Evolutionary conservation across 305 asterid species (phyloP).

Genomic region (Ilex paraguariensis): DNA sequence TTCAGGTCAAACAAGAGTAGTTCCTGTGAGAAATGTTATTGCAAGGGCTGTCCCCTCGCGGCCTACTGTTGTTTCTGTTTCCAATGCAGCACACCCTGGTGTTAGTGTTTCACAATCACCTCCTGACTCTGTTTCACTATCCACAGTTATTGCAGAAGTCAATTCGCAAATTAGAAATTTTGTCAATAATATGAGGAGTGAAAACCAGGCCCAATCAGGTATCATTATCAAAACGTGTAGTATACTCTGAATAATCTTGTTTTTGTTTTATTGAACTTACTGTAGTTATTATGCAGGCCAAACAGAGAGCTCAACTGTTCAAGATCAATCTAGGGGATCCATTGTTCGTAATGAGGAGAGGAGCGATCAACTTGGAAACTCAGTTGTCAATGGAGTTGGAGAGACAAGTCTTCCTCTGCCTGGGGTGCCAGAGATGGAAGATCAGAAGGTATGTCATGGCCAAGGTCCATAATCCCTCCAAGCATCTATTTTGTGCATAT

Average conservation of each 20-base stretch:
- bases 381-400: constrained; percentile 14
- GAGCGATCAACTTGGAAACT: constrained; percentile 18
- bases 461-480: too few relatives aligned
- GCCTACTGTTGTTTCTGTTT: constrained; percentile 33
- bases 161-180: constrained; percentile 28
- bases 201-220: constrained; percentile 37
- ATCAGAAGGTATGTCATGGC: constrained; percentile 29
- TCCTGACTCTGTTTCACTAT: constrained; percentile 27
- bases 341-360: constrained; percentile 23
- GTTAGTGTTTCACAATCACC: constrained; percentile 27
- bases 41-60: constrained; percentile 37
- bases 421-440: constrained; percentile 17
- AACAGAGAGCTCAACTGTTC: constrained; percentile 40
- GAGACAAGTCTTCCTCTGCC: constrained; percentile 18
- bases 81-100: constrained; percentile 36
- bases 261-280: constrained; percentile 4
- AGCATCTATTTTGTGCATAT: too few relatives aligned
- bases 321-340: constrained; percentile 25
- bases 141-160: constrained; percentile 33
- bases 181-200: constrained; percentile 27
- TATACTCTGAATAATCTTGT: not conserved
- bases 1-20: constrained; percentile 42
- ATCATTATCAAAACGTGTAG: not conserved
- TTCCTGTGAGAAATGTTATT: constrained; percentile 25
- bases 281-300: constrained; percentile 21